Percentiles rank a stretch among this genome's conserved stretches.
Evolutionary conservation across 1,139 yeast genomes (phyloP).

Genomic region (Saccharomyces hybrid): DNA sequence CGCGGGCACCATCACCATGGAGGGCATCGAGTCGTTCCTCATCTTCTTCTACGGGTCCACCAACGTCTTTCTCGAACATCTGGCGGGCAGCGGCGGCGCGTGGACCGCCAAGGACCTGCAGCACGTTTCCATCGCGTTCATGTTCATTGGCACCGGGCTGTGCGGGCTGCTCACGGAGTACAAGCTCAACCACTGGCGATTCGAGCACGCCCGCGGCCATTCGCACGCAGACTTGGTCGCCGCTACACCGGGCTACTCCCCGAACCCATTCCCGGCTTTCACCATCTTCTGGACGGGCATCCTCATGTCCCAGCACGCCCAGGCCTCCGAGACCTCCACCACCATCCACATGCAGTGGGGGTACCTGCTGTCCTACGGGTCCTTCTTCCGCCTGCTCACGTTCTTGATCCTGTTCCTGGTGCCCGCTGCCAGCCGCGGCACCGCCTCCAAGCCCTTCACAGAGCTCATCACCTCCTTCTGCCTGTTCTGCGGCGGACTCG

Average conservation of each 20-base stretch:
- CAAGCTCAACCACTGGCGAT: constrained; percentile 39
- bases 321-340: constrained; percentile 71
- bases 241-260: constrained; percentile 68
- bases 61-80: constrained; percentile 82
- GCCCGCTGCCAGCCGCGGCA: constrained; percentile 37
- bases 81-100: constrained; percentile 63
- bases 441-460: constrained; percentile 70
- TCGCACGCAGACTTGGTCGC: constrained; percentile 29
- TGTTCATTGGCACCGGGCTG: constrained; percentile 85
- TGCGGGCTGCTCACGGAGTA: constrained; percentile 81
- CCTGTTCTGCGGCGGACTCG: constrained; percentile 77
- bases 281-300: constrained; percentile 95
- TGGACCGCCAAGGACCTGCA: constrained; percentile 94
- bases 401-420: constrained; percentile 50
- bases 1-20: constrained; percentile 69
- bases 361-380: constrained; percentile 63
- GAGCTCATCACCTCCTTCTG: constrained; percentile 75
- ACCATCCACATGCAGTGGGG: constrained; percentile 92
- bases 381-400: constrained; percentile 66
- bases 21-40: constrained; percentile 68
- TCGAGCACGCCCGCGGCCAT: constrained; percentile 29
- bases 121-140: constrained; percentile 91
- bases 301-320: constrained; percentile 93
- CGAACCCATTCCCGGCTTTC: constrained; percentile 89
- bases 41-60: constrained; percentile 85